A percentile compares a stretch with the other conserved stretches of the same genome.
Conservation (phyloP, 2,329 filamentous ascomycete genomes). For the Botryotinia globosa region DNA sequence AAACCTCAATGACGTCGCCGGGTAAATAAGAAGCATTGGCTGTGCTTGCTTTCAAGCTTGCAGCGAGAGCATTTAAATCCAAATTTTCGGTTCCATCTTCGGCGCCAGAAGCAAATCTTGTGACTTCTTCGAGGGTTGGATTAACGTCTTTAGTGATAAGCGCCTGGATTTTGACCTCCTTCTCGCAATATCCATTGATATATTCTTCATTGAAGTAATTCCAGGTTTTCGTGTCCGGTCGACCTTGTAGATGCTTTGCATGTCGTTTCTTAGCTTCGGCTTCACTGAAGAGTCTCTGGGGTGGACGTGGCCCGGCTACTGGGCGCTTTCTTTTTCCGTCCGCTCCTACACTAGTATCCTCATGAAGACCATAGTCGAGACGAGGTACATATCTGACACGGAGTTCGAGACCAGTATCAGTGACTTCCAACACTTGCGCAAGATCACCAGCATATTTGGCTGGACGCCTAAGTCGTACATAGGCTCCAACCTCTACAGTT, state of each 20-base stretch:
- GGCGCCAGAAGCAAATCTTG: constrained; percentile 82
- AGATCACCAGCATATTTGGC: constrained; percentile 84
- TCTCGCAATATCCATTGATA: constrained; percentile 87
- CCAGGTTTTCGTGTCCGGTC: constrained; percentile 60
- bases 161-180: constrained; percentile 86
- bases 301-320: constrained; percentile 66
- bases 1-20: constrained; percentile 95
- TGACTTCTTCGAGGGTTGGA: constrained; percentile 90
- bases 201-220: constrained; percentile 87
- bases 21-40: constrained; percentile 81
- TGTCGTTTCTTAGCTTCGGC: constrained; percentile 87
- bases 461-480: constrained; percentile 81
- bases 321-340: constrained; percentile 73
- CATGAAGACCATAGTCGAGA: constrained; percentile 85
- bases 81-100: constrained; percentile 93
- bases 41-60: constrained; percentile 81
- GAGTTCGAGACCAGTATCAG: constrained; percentile 87
- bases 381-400: constrained; percentile 84
- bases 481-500: constrained; percentile 79
- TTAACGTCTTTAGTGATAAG: constrained; percentile 87
- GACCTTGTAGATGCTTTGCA: constrained; percentile 55
- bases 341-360: constrained; percentile 58
- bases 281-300: constrained; percentile 89
- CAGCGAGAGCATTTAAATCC: constrained; percentile 85
- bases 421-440: constrained; percentile 87